Conservation (phyloP, 352 stramenopile genomes). For the Salisapilia sapeloensis region DNA sequence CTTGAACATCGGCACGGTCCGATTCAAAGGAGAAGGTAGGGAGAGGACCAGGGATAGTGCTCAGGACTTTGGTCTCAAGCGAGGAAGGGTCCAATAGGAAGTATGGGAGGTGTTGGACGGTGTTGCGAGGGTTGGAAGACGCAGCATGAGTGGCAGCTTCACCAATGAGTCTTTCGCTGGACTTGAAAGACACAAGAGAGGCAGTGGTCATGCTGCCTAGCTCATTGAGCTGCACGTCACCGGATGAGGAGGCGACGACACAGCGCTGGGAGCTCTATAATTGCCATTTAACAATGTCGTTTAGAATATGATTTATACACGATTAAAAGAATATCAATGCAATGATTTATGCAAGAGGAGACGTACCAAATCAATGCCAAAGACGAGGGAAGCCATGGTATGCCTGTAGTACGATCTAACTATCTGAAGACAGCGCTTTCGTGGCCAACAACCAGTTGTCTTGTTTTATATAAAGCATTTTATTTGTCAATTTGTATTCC, state of each 20-base stretch:
- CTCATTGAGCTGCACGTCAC: constrained; percentile 80
- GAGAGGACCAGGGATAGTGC: no score
- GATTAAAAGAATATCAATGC: constrained; percentile 3
- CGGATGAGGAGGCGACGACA: constrained; percentile 42
- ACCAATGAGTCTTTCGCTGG: constrained; percentile 65
- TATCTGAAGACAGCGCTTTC: no score
- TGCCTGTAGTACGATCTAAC: no score
- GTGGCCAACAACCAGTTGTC: no score
- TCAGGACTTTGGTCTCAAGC: no score
- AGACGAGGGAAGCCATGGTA: constrained; percentile 14
- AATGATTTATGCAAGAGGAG: not conserved
- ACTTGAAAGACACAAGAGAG: constrained; percentile 79
- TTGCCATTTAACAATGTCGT: not conserved
- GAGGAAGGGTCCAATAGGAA: no score
- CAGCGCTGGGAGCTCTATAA: constrained; percentile 56
- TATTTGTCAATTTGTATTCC: no score
- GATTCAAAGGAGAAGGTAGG: no score
- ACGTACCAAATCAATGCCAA: constrained; percentile 70
- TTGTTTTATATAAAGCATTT: no score
- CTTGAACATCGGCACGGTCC: constrained; percentile 18
- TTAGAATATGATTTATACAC: not conserved
- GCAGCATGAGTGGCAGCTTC: constrained; percentile 73
- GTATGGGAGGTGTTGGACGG: no score
- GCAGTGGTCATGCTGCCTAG: constrained; percentile 77
- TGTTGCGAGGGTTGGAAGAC: constrained; percentile 75